Evolutionary conservation across 441 rosid genomes (phyloP).

Genomic region (Euphorbia celastroides): DNA sequence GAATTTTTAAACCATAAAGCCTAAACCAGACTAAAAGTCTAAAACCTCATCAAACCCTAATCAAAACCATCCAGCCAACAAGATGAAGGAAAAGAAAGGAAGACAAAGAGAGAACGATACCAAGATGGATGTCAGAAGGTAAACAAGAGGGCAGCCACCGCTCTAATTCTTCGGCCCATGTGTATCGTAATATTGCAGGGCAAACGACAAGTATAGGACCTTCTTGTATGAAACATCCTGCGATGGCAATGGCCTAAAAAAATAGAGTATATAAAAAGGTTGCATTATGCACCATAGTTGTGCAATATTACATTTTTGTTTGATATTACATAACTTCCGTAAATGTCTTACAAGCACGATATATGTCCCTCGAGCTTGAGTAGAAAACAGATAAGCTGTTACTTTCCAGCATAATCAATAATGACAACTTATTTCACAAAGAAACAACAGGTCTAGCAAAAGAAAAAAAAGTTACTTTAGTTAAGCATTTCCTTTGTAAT

Average conservation of each 20-base stretch:
- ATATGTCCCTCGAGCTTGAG: neutral
- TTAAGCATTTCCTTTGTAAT: neutral
- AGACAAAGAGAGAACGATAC: slow-evolving; percentile 30
- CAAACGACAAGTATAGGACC: slow-evolving; percentile 89
- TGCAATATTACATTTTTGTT: too few relatives aligned
- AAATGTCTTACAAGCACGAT: neutral
- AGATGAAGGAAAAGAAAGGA: neutral
- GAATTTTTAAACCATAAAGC: neutral
- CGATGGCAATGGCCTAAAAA: slow-evolving; percentile 86
- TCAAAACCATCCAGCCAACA: neutral
- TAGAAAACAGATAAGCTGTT: slow-evolving; percentile 1
- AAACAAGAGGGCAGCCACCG: slow-evolving; percentile 87
- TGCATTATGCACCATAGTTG: neutral
- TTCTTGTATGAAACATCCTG: slow-evolving; percentile 70
- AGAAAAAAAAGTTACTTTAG: neutral
- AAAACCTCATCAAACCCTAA: neutral
- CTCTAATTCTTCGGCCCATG: slow-evolving; percentile 97
- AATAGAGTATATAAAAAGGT: slow-evolving; percentile 13
- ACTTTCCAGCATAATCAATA: neutral
- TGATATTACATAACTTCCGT: slow-evolving; percentile 12
- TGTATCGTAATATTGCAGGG: slow-evolving; percentile 82
- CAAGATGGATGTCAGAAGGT: slow-evolving; percentile 91
- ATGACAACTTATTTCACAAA: neutral
- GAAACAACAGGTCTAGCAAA: neutral
- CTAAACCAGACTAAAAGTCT: neutral